Percentiles rank a stretch among this genome's conserved stretches.
Conservation (phyloP, 169 alveolate genomes). For the Eimeria brunetti region DNA sequence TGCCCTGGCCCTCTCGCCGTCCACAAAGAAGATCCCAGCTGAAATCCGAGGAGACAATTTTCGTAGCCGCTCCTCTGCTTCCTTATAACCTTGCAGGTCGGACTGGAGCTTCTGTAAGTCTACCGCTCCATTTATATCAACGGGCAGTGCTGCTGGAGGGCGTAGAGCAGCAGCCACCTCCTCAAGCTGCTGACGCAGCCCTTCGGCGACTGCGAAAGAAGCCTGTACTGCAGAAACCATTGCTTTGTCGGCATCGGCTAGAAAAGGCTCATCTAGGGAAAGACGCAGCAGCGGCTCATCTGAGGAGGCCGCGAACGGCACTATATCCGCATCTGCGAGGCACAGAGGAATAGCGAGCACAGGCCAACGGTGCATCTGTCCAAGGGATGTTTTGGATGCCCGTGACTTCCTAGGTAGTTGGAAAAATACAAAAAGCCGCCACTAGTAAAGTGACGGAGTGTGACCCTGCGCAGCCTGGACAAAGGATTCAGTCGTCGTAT, state of each 20-base stretch:
- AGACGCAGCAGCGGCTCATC: slow-evolving; percentile 53
- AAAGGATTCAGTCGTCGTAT: not conserved
- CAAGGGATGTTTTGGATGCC: not conserved
- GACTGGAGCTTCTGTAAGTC: not conserved
- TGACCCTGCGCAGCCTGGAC: not conserved
- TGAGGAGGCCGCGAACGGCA: slow-evolving; percentile 39
- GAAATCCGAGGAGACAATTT: slow-evolving; percentile 16
- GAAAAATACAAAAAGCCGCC: not conserved
- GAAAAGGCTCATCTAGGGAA: slow-evolving; percentile 42
- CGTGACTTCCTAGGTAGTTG: not conserved
- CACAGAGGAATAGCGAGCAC: not conserved
- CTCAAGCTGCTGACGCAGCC: slow-evolving; percentile 48
- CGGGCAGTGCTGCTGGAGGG: slow-evolving; percentile 21
- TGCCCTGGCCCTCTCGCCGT: slow-evolving; percentile 45
- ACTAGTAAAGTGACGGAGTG: not conserved
- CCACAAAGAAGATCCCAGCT: slow-evolving; percentile 52
- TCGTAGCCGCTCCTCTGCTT: slow-evolving; percentile 36
- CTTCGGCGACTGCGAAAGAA: slow-evolving; percentile 53
- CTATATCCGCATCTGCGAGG: slow-evolving; percentile 40
- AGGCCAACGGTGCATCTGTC: not conserved
- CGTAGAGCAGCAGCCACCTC: slow-evolving; percentile 48
- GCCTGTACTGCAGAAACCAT: slow-evolving; percentile 59
- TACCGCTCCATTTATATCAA: slow-evolving; percentile 5
- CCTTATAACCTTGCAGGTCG: not conserved
- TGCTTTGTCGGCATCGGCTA: slow-evolving; percentile 46